These are phyloP conservation scores for Chaetomiaceae sp. DNA, from an alignment of 2,329 filamentous ascomycete genomes.

Conservation along the genomic window DNA sequence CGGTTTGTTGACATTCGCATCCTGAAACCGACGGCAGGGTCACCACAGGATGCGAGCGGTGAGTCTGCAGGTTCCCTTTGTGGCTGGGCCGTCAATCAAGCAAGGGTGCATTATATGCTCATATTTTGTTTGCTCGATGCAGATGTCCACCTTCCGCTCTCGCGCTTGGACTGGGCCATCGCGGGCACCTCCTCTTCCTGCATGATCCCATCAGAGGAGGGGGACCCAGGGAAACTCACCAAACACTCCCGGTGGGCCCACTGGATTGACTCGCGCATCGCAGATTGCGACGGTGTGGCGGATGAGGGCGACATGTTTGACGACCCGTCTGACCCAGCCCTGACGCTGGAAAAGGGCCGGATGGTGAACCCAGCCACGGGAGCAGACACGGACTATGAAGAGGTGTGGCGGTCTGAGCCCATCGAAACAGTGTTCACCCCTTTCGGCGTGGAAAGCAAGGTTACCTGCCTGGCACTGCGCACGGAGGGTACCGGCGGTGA, in stretches of 20 bases:
- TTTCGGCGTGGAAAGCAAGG: constrained; percentile 6
- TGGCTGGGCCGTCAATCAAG: background rate
- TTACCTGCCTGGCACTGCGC: constrained; percentile 38
- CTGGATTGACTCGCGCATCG: constrained; percentile 53
- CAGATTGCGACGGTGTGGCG: constrained; percentile 33
- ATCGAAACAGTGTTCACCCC: constrained; percentile 30
- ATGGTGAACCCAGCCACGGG: constrained; percentile 57
- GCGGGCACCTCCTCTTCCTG: constrained; percentile 48
- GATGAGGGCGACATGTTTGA: constrained; percentile 53
- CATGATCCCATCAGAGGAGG: constrained; percentile 16
- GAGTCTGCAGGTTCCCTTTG: background rate
- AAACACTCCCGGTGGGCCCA: constrained; percentile 49
- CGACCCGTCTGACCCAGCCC: constrained; percentile 39
- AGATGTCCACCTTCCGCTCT: constrained; percentile 2
- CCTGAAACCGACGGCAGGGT: constrained; percentile 22
- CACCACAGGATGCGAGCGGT: background rate
- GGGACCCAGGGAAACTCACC: constrained; percentile 24
- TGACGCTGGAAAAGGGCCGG: constrained; percentile 53
- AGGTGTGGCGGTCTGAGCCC: constrained; percentile 55
- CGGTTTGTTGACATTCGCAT: constrained; percentile 61
- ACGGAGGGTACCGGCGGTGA: constrained; percentile 26
- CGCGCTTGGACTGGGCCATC: constrained; percentile 60
- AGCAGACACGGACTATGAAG: constrained; percentile 54
- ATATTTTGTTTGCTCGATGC: background rate
- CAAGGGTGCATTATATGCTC: background rate